Conservation (phyloP, 2,329 filamentous ascomycete species). For the Cladophialophora yegresii region DNA sequence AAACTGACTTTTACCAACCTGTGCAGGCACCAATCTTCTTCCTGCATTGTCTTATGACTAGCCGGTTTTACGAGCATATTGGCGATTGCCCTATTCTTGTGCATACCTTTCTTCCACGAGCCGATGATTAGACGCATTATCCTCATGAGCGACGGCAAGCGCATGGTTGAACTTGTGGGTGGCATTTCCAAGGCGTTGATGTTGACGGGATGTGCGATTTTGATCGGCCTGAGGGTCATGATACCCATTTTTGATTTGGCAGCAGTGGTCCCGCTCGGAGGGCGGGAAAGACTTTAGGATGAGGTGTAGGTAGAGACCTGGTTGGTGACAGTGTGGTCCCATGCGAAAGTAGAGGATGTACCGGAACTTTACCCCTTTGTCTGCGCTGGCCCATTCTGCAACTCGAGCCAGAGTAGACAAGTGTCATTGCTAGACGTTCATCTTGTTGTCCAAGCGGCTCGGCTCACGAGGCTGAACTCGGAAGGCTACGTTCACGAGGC, state of each 20-base stretch:
- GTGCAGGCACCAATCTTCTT: constrained; percentile 39
- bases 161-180: constrained; percentile 46
- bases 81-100: constrained; percentile 20
- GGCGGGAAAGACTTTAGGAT: neutral
- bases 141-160: constrained; percentile 21
- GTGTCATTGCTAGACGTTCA: neutral
- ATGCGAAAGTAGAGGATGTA: neutral
- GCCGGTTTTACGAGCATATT: constrained; percentile 21
- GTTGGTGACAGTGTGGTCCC: neutral
- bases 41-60: constrained; percentile 49
- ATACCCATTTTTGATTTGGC: constrained; percentile 26
- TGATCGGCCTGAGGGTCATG: constrained; percentile 38
- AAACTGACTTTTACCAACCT: constrained; percentile 29
- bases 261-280: neutral
- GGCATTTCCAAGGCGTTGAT: constrained; percentile 63
- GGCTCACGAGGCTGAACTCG: neutral
- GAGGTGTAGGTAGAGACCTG: constrained; percentile 2
- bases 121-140: constrained; percentile 14
- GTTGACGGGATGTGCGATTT: constrained; percentile 56
- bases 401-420: neutral
- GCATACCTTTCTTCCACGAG: constrained; percentile 20
- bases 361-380: neutral
- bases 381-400: neutral
- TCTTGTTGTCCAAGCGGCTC: neutral
- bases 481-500: neutral